A percentile compares a stretch with the other conserved stretches of the same genome.
These are phyloP conservation scores for Torrubiella hemipterigena DNA, from an alignment of 2,329 filamentous ascomycete species.

Conservation along the genomic window DNA sequence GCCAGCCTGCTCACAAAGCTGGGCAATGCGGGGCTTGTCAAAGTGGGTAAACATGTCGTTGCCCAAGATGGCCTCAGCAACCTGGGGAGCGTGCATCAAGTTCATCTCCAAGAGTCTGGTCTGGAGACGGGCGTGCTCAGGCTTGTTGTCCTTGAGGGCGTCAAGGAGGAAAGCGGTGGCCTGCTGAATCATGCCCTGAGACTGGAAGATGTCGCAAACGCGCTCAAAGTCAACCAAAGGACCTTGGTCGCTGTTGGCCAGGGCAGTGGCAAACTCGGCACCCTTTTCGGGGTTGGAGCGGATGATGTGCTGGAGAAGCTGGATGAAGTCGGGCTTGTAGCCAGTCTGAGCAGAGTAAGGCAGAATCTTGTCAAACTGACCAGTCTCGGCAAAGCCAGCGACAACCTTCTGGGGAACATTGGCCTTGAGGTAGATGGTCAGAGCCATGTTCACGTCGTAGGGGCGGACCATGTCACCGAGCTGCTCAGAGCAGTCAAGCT, in stretches of 20 bases:
- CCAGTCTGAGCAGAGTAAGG: slow-evolving; percentile 76
- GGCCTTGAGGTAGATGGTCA: slow-evolving; percentile 82
- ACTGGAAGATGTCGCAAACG: slow-evolving; percentile 95
- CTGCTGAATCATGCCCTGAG: slow-evolving; percentile 94
- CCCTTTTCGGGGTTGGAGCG: slow-evolving; percentile 88
- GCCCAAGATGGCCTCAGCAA: slow-evolving; percentile 92
- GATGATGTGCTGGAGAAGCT: slow-evolving; percentile 83
- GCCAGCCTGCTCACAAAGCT: slow-evolving; percentile 86
- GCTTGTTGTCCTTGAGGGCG: slow-evolving; percentile 86
- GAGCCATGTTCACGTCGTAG: slow-evolving; percentile 78
- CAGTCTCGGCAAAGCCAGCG: slow-evolving; percentile 86
- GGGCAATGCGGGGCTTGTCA: slow-evolving; percentile 78
- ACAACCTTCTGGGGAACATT: slow-evolving; percentile 90
- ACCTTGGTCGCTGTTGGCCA: slow-evolving; percentile 81
- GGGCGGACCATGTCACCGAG: slow-evolving; percentile 87
- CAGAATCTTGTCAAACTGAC: slow-evolving; percentile 93
- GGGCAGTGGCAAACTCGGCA: slow-evolving; percentile 82
- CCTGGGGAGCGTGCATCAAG: slow-evolving; percentile 87
- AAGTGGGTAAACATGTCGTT: slow-evolving; percentile 99
- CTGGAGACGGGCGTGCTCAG: slow-evolving; percentile 86
- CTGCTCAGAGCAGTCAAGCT: slow-evolving; percentile 91
- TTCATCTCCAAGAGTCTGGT: slow-evolving; percentile 98
- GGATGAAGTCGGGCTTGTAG: slow-evolving; percentile 92
- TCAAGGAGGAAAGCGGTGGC: slow-evolving; percentile 97
- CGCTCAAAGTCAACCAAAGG: slow-evolving; percentile 86